Evolutionary conservation across 169 alveolate genomes (phyloP).

Genomic region (Besnoitia besnoiti): DNA sequence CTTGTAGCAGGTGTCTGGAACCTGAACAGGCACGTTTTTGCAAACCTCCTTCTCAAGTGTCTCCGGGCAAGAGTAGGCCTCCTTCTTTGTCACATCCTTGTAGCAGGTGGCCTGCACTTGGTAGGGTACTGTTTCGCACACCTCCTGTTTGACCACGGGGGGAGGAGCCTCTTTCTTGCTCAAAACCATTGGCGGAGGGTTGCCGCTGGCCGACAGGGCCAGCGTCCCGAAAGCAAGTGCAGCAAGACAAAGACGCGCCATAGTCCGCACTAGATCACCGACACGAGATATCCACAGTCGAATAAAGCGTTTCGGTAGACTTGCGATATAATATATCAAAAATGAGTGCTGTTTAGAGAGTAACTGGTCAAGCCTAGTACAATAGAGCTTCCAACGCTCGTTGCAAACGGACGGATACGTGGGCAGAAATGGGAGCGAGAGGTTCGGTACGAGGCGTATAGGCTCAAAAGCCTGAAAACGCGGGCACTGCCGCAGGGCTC

Average conservation of each 20-base stretch:
- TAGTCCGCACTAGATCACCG: background rate
- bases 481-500: too few relatives aligned
- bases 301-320: too few relatives aligned
- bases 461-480: too few relatives aligned
- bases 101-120: conserved; percentile 62
- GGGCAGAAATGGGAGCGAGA: too few relatives aligned
- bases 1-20: conserved; percentile 65
- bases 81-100: conserved; percentile 59
- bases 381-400: too few relatives aligned
- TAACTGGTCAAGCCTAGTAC: too few relatives aligned
- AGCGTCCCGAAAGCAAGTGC: background rate
- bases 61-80: conserved; percentile 63
- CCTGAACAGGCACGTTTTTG: conserved; percentile 57
- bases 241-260: background rate
- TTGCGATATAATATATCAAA: too few relatives aligned
- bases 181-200: background rate
- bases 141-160: conserved; percentile 40
- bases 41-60: conserved; percentile 55
- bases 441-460: too few relatives aligned
- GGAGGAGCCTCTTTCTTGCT: background rate
- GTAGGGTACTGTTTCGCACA: conserved; percentile 57
- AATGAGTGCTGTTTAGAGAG: too few relatives aligned
- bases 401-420: too few relatives aligned
- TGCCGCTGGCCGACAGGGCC: background rate
- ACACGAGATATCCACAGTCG: too few relatives aligned